These are phyloP conservation scores for Daldinia concentrica DNA, from an alignment of 495 filamentous ascomycete genomes.

Conservation along the genomic window DNA sequence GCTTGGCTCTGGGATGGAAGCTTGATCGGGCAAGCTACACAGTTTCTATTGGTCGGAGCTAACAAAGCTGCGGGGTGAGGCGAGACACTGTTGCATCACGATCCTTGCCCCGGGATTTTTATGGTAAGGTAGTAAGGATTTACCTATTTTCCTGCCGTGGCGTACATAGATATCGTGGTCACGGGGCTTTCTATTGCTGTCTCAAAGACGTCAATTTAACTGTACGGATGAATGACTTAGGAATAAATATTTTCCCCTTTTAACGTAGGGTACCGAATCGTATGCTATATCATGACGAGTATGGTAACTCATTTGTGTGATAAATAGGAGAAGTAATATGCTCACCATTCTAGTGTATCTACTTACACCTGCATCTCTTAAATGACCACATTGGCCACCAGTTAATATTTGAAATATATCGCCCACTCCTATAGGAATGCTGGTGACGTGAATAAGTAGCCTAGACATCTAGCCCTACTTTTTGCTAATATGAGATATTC, in stretches of 20 bases:
- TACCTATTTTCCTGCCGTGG: conserved; percentile 2
- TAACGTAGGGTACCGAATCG: background rate
- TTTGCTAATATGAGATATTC: no score
- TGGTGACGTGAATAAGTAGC: no score
- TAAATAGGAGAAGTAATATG: no score
- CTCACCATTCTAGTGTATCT: no score
- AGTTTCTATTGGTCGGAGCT: conserved; percentile 8
- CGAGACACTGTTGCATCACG: conserved; percentile 12
- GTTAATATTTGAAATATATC: no score
- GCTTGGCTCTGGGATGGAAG: background rate
- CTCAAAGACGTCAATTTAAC: background rate
- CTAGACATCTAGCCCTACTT: no score
- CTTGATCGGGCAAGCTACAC: conserved; percentile 8
- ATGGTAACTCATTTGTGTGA: no score
- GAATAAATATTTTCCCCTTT: background rate
- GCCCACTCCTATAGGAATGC: no score
- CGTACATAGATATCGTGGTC: background rate
- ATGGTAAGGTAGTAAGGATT: background rate
- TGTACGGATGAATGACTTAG: no score
- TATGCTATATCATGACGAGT: no score
- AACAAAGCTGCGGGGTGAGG: conserved; percentile 11
- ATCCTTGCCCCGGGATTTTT: background rate
- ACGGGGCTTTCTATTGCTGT: background rate
- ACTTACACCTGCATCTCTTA: no score
- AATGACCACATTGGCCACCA: no score